Evolutionary conservation across 2,329 filamentous ascomycete genomes (phyloP), one percentile per base, ranked within the genome.

Genomic region (Neopestalotiopsis rosae): DNA sequence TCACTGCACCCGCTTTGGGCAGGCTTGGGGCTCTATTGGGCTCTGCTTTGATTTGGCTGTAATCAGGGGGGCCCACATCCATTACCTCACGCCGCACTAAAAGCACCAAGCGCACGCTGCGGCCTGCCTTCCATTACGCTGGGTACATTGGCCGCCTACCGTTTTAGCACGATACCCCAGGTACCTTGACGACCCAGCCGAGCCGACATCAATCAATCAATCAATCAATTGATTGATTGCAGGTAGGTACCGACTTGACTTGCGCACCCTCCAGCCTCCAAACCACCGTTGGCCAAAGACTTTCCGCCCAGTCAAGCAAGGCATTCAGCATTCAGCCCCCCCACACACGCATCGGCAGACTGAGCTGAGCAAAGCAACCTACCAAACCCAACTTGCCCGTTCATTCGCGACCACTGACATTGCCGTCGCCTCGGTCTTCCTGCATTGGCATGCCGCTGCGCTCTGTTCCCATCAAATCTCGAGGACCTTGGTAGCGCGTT

Each of bases 1-100:
- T 52, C 45, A 7, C 45, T 49, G 7, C 45, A 38, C 10, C 34
- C 34, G 14, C 45, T 20, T 52, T 52, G 45, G 17, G 45, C 45
- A n/a, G 45, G 14, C 45, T 17, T 17, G 45, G 45, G 45, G 14
- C 45, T n/a, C n/a, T 52, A n/a, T 52, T 52, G 34, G 34, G 34
- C n/a, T 52, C 17, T 52, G 17, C n/a, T 52, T 9, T 20, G 45
- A 20, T 17, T 20, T 52, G 45, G 45, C 34, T 38, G 45, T 17
- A 52, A n/a, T 38, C 49, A 59, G 30, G 57, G 57, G 30, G 57
- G 24, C 57, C 57, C 57, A 34, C 57, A 24, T 24, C 24, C 56
- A 58, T 58, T 58, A 58, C 56, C 56, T 58, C 56, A 58, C 56
- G 56, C 56, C 56, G 56, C 20, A 24, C 24, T 10, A 28, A 59